Conservation (phyloP, 805 yeast genomes). For the Hanseniaspora vineae region DNA sequence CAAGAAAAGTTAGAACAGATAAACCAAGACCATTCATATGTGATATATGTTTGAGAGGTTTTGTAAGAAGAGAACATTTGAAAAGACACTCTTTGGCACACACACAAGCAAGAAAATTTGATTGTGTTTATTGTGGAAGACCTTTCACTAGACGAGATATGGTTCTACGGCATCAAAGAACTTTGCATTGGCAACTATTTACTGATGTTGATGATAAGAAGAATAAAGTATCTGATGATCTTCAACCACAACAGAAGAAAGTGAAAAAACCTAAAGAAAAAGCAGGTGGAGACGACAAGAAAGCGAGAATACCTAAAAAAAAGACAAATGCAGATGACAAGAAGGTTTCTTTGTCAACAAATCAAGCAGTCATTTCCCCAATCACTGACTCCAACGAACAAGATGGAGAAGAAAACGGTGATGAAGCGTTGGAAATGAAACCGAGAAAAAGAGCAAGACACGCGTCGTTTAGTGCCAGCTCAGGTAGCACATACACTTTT, state of each 20-base stretch:
- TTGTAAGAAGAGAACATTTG: constrained; percentile 88
- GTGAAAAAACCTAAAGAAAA: too few species aligned
- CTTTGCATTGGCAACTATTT: constrained; percentile 46
- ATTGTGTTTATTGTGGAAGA: constrained; percentile 92
- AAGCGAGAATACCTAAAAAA: too few species aligned
- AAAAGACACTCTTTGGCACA: constrained; percentile 90
- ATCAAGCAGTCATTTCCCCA: too few species aligned
- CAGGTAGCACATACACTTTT: constrained; percentile 23
- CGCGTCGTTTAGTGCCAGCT: constrained; percentile 33
- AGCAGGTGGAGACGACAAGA: too few species aligned
- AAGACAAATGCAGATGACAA: too few species aligned
- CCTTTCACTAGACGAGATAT: constrained; percentile 86
- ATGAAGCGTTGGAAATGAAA: background rate
- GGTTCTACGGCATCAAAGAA: constrained; percentile 88
- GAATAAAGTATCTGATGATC: background rate
- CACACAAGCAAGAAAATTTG: constrained; percentile 92
- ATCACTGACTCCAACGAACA: too few species aligned
- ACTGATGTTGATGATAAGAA: constrained; percentile 6
- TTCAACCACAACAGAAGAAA: too few species aligned
- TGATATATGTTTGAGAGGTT: constrained; percentile 82
- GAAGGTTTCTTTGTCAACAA: too few species aligned
- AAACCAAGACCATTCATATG: constrained; percentile 93
- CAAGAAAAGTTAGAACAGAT: constrained; percentile 73
- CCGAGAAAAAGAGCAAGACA: constrained; percentile 25
- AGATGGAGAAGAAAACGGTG: constrained; percentile 12